phyloP scores from a whole-genome alignment of 1,284 basidiomycete genomes.

The Moesziomyces globuligerus region DNA sequence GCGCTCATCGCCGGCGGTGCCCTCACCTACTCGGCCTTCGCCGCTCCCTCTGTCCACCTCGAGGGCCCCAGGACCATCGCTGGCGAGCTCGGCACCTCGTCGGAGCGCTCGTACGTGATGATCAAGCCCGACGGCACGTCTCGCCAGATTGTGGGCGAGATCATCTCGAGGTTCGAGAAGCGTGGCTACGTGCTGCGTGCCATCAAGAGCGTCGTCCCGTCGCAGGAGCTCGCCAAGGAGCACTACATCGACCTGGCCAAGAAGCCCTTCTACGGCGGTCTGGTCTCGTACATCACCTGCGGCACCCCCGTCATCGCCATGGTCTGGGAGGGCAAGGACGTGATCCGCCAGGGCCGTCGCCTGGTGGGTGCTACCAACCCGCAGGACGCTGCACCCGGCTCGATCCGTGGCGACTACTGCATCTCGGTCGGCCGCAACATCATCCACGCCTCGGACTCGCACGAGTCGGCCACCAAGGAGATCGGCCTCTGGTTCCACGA shows the following conservation, averaged over 20 bases:
- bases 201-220: slow-evolving; percentile 33
- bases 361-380: slow-evolving; percentile 65
- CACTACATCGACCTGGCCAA: slow-evolving; percentile 62
- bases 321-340: slow-evolving; percentile 65
- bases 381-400: slow-evolving; percentile 55
- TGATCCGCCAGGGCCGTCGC: slow-evolving; percentile 63
- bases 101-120: slow-evolving; percentile 70
- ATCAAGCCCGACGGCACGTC: slow-evolving; percentile 65
- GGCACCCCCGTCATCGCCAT: slow-evolving; percentile 64
- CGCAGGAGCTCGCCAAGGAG: slow-evolving; percentile 53
- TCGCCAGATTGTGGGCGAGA: slow-evolving; percentile 62
- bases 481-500: slow-evolving; percentile 70
- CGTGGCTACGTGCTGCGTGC: slow-evolving; percentile 49
- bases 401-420: slow-evolving; percentile 59
- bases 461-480: slow-evolving; percentile 70
- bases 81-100: slow-evolving; percentile 69
- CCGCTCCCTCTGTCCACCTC: slow-evolving; percentile 53
- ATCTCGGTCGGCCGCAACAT: slow-evolving; percentile 68
- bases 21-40: slow-evolving; percentile 39
- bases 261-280: slow-evolving; percentile 59
- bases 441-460: slow-evolving; percentile 70
- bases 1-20: slow-evolving; percentile 47
- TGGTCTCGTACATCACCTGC: slow-evolving; percentile 60
- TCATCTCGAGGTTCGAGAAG: slow-evolving; percentile 59
- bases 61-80: slow-evolving; percentile 69